Evolutionary conservation across 2,329 filamentous ascomycete species (phyloP).

Genomic region (Magnaporthiopsis poae): DNA sequence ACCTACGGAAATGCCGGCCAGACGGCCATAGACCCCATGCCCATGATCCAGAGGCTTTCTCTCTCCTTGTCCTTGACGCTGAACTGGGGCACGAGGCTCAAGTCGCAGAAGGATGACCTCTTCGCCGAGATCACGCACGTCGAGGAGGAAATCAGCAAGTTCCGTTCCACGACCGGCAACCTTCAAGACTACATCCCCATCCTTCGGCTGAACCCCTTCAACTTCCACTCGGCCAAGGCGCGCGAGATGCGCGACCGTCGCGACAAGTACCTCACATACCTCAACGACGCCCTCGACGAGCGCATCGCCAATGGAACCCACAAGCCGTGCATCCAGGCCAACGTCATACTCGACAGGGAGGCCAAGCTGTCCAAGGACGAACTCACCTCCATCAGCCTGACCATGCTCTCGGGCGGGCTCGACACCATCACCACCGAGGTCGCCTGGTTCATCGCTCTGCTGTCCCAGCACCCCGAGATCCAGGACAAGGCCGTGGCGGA

Average conservation of each 20-base stretch:
- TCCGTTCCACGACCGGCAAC: constrained; percentile 62
- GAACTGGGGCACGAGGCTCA: constrained; percentile 52
- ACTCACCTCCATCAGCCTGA: constrained; percentile 55
- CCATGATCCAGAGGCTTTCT: constrained; percentile 52
- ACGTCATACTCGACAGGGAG: constrained; percentile 10
- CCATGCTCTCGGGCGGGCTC: constrained; percentile 58
- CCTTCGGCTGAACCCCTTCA: constrained; percentile 57
- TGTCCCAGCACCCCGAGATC: constrained; percentile 50
- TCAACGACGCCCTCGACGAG: constrained; percentile 44
- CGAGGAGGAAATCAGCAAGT: constrained; percentile 50
- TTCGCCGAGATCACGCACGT: constrained; percentile 56
- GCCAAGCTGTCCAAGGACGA: constrained; percentile 41
- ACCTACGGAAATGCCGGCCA: constrained; percentile 46
- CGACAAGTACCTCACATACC: constrained; percentile 43
- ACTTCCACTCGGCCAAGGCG: constrained; percentile 44
- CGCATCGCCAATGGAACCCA: constrained; percentile 19
- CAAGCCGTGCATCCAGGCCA: constrained; percentile 21
- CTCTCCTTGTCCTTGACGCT: constrained; percentile 52
- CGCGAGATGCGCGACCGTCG: constrained; percentile 49
- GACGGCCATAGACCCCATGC: constrained; percentile 52
- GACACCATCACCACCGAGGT: constrained; percentile 58
- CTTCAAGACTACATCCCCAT: constrained; percentile 64
- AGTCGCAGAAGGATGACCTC: constrained; percentile 42
- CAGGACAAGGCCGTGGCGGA: constrained; percentile 42
- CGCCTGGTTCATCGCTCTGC: constrained; percentile 53